These are phyloP conservation scores for Scleroderma bovista DNA, from an alignment of 768 basidiomycete genomes.

Conservation along the genomic window DNA sequence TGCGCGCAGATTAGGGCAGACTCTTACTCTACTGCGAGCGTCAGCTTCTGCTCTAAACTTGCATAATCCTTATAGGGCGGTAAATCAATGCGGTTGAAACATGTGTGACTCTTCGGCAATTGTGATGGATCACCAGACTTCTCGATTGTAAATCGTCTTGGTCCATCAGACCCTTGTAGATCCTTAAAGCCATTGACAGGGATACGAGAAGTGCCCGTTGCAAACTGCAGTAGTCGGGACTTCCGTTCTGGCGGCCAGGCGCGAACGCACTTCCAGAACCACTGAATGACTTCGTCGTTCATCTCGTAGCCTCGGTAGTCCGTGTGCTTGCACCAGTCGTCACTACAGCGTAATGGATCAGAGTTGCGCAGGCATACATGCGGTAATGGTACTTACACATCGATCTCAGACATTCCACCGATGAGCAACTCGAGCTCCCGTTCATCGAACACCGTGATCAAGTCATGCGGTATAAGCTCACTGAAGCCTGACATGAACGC, in stretches of 20 bases:
- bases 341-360: conserved; percentile 38
- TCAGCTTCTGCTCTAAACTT: conserved; percentile 90
- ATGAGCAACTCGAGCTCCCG: conserved; percentile 95
- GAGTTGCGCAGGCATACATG: not conserved
- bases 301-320: conserved; percentile 97
- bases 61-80: conserved; percentile 98
- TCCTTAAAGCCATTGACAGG: conserved; percentile 99
- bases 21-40: conserved; percentile 85
- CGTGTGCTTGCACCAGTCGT: conserved; percentile 99
- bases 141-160: conserved; percentile 95
- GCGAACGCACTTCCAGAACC: conserved; percentile 99
- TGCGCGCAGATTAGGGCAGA: conserved; percentile 16
- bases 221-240: conserved; percentile 92
- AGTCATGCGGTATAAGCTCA: conserved; percentile 96
- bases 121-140: conserved; percentile 97
- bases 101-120: conserved; percentile 93
- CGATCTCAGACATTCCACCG: conserved; percentile 99
- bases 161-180: conserved; percentile 95
- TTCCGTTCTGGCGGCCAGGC: conserved; percentile 99
- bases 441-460: conserved; percentile 98
- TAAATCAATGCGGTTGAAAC: conserved; percentile 95
- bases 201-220: conserved; percentile 93
- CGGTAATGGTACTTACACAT: conserved; percentile 63
- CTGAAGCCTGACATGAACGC: conserved; percentile 99
- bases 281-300: conserved; percentile 94